Percentiles rank a stretch among this genome's conserved stretches.
phyloP scores from a whole-genome alignment of 176 grass and related monocot species.

The Pharus latifolius region DNA sequence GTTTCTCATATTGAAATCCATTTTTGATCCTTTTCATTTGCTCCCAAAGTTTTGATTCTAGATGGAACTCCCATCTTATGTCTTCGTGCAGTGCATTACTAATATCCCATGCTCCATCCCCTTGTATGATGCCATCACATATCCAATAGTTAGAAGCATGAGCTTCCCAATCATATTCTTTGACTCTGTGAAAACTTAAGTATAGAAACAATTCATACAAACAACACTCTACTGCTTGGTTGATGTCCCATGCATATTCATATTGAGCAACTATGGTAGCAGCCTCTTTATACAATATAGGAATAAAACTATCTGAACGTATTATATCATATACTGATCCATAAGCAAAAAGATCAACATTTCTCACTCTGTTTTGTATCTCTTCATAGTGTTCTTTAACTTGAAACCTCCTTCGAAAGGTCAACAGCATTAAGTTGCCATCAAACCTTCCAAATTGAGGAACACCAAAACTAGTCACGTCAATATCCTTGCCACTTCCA shows the following conservation, averaged over 20 bases:
- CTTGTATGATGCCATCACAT: background rate
- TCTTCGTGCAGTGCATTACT: background rate
- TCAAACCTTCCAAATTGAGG: rapidly evolving
- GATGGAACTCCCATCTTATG: background rate
- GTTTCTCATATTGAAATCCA: too few species aligned
- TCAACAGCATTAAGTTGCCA: background rate
- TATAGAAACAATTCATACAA: background rate
- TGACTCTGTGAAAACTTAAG: background rate
- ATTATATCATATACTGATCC: rapidly evolving
- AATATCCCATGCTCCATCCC: background rate
- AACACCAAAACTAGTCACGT: background rate
- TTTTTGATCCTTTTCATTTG: too few species aligned
- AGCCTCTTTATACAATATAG: background rate
- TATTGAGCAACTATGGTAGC: background rate
- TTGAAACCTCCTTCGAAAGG: background rate
- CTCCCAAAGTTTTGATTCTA: too few species aligned
- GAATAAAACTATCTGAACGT: background rate
- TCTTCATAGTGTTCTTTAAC: rapidly evolving
- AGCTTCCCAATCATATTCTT: background rate
- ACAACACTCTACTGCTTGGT: background rate
- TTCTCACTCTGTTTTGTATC: background rate
- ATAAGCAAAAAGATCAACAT: background rate
- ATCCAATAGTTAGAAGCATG: background rate
- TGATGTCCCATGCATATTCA: background rate
- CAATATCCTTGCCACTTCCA: background rate